Base-by-base conservation (phyloP, 305 asterid species). In the Fraxinus sp. region DNA sequence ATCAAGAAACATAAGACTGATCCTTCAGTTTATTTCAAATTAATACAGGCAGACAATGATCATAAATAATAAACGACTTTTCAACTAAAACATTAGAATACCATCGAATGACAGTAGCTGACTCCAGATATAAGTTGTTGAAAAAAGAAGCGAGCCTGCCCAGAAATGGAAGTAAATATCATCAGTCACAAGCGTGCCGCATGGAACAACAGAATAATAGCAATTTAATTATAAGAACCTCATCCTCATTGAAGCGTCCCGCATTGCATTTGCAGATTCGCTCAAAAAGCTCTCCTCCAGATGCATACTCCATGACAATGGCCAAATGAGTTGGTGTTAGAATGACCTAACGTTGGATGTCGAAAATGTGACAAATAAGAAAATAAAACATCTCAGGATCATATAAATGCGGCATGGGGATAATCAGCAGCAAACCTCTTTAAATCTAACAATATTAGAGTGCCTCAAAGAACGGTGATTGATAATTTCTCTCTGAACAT, bases 301-400 rank as follows among this genome's bases (percentile, higher is more conserved):
- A 90, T 84, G 97, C 98, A 90, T 91, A 94, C 86, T 94, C 97
- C 98, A 94, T 94, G 81, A 93, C 97, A 84, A 94, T 94, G 76
- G 98, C 98, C 37, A 94, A 91, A 89, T 94, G 98, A 64, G 95
- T 92, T 28, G 98, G 98, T 35, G 97, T 94, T 37, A 94, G 83
- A 86, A 94, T 92, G 85, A 94, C 95, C 98, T 94, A 80, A 82
- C 76, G 37, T 74, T 77, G 82, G 81, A 68, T 20, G 72, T 37
- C 11, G 26, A 71, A 68, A 68, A 75, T 64, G 80, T 32, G 66
- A 77, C 79, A 78, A 80, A 46, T 44, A 10, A 14, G 55, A 35
- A 49, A 68, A 18, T n/a, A 80, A 52, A 33, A 36, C n/a, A 26
- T 33, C 44, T 32, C 13, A 18, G 26, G 82, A 78, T 32, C 57